Base-by-base conservation (phyloP, 83 land plant species). In the Larix sibirica region DNA sequence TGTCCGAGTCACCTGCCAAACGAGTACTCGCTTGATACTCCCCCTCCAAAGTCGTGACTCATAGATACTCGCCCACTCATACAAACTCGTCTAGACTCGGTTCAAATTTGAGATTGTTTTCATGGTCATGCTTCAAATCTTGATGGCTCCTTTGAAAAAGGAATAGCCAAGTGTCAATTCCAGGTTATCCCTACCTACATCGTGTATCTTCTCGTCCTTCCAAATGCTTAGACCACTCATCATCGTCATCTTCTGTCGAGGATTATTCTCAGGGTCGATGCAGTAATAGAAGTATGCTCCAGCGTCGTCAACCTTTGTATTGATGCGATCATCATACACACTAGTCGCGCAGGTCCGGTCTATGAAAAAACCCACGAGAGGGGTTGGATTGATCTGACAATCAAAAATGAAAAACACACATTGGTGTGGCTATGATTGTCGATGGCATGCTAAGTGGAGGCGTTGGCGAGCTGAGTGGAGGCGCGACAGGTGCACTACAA, bases 391-490 rank as follows among this genome's bases (percentile, higher is more conserved):
- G 91, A 89, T 79, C 87, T 93, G 80, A 89, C 89, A 60, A 91
- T 16, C 88, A 64, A 8, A 93, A 85, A 18, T 88, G 85, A 4
- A 62, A 42, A 26, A 31, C 62, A 28, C 56, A 42, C 23, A n/a
- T 64, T 40, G 54, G 1, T 8, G 10, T 8, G 7, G 6, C 36
- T 3, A 28, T 28, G 28, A 28, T 28, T 28, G 28, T 28, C 28
- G 28, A 28, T 28, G 28, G 28, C 28, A 0, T 0, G 28, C 28
- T 28, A 28, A 28, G 28, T 28, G 54, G 24, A 33, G 94, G 86
- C 24, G 94, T 93, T 62, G 99, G 97, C 38, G 99, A 97, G 88
- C 98, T 93, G 20, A 92, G 80, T 1, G 97, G 99, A 18, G 99
- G 99, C 20, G 97, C 95, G 12, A 97, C 94, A 38, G 99, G 99